Evolutionary conservation across 805 yeast genomes (phyloP).

Genomic region (Saccharomycopsis schoenii): DNA sequence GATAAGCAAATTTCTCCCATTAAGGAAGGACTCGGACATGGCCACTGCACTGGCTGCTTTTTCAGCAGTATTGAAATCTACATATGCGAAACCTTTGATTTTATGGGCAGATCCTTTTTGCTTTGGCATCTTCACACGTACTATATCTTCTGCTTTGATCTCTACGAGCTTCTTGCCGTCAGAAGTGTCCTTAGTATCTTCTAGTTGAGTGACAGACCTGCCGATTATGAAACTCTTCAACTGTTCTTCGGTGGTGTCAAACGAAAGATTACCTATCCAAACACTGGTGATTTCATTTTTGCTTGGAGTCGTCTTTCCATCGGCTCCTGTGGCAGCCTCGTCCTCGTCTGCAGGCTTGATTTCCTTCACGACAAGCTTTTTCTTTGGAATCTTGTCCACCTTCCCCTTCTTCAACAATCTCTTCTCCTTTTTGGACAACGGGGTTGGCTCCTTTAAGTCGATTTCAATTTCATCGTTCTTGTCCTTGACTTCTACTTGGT

Average conservation of each 20-base stretch:
- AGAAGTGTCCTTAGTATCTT: slow-evolving; percentile 20
- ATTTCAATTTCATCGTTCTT: slow-evolving; percentile 53
- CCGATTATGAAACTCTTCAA: slow-evolving; percentile 51
- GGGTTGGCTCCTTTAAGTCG: slow-evolving; percentile 60
- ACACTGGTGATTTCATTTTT: slow-evolving; percentile 53
- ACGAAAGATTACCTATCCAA: slow-evolving; percentile 91
- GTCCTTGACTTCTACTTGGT: slow-evolving; percentile 3
- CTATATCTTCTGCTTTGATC: slow-evolving; percentile 49
- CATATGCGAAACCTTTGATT: slow-evolving; percentile 78
- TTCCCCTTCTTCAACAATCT: slow-evolving; percentile 77
- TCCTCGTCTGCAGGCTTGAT: slow-evolving; percentile 16
- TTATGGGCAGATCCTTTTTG: slow-evolving; percentile 47
- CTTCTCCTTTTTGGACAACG: slow-evolving; percentile 85
- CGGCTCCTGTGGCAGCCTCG: slow-evolving; percentile 18
- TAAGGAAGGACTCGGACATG: slow-evolving; percentile 61
- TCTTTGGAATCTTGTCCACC: slow-evolving; percentile 34
- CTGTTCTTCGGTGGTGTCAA: slow-evolving; percentile 73
- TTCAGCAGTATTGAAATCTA: slow-evolving; percentile 58
- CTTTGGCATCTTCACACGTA: slow-evolving; percentile 74
- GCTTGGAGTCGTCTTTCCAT: too few relatives aligned
- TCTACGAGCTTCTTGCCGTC: slow-evolving; percentile 25
- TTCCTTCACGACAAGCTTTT: slow-evolving; percentile 26
- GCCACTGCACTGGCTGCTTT: slow-evolving; percentile 55
- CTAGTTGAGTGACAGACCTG: slow-evolving; percentile 37
- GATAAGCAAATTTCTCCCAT: slow-evolving; percentile 79